Evolutionary conservation across 2,329 filamentous ascomycete species (phyloP), one percentile per base, ranked within the genome.

Genomic region (Aureobasidium lini): DNA sequence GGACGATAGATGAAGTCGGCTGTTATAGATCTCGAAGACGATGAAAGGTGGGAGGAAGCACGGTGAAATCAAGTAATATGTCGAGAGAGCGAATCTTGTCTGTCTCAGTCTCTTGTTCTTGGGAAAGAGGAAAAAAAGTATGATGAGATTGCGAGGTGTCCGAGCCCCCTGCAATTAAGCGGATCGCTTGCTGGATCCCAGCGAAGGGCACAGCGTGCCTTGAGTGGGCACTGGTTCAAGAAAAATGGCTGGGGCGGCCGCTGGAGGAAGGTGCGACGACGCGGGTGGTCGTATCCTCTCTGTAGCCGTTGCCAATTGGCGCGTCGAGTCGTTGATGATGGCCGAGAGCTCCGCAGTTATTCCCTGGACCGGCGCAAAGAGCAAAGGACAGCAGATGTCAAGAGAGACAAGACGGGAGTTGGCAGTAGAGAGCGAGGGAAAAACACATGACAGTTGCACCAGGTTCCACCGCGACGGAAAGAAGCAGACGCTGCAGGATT

Each of bases 271-370:
- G 37, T 53, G 23, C 29, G 29, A 16, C 39, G 39, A 44, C 39
- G 52, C 29, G 40, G 52, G 31, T 29, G 40, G 10, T 5, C 16
- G 40, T 44, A 36, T 56, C 15, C 52, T 32, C 3, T 44, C 23
- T 53, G 39, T 44, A 11, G 16, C 52, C 52, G 52, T 56, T 56
- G 52, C 36, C 52, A 56, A 56, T 56, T 36, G 52, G 49, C 49
- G 49, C 49, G 49, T 42, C 49, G n/a, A 53, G 49, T 53, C 37
- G 49, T 42, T 32, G 36, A 15, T 39, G 48, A 16, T 39, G 32
- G 48, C 48, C 39, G 34, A 16, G 31, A n/a, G 16, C n/a, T 37
- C 47, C 13, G 11, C 48, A 4, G 11, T 7, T 52, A n/a, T 4
- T 43, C 28, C 4, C 6, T 28, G 4, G 18, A 36, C 23, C 39